A percentile compares a stretch with the other conserved stretches of the same genome.
These are phyloP conservation scores for Penicillium canescens DNA, from an alignment of 495 filamentous ascomycete genomes.

Conservation along the genomic window DNA sequence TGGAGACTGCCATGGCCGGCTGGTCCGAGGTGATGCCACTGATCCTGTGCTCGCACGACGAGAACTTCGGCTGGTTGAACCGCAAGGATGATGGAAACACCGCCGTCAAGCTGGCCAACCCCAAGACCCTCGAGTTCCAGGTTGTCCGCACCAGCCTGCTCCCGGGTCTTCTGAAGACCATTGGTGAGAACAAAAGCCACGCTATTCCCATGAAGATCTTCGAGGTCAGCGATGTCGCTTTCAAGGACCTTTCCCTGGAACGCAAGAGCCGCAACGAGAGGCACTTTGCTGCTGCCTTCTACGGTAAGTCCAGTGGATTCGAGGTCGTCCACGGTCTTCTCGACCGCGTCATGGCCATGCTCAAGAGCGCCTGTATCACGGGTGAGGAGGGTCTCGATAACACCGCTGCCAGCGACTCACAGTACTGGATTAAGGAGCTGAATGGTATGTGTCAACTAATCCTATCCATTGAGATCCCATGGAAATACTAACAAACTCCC, in stretches of 20 bases:
- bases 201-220: conserved; percentile 89
- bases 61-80: conserved; percentile 97
- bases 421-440: conserved; percentile 92
- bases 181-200: conserved; percentile 92
- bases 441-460: conserved; percentile 56
- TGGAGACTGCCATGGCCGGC: conserved; percentile 90
- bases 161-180: conserved; percentile 90
- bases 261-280: conserved; percentile 87
- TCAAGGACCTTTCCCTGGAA: conserved; percentile 79
- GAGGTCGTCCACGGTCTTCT: conserved; percentile 94
- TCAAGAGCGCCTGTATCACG: conserved; percentile 77
- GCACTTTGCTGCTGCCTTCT: conserved; percentile 93
- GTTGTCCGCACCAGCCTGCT: conserved; percentile 88
- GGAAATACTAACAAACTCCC: conserved; percentile 4
- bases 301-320: conserved; percentile 93
- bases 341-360: conserved; percentile 90
- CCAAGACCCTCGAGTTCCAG: conserved; percentile 95
- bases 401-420: conserved; percentile 52
- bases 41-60: conserved; percentile 95
- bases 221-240: conserved; percentile 86
- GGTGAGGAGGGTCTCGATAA: conserved; percentile 69
- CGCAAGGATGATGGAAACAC: conserved; percentile 84
- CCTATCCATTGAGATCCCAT: neutral
- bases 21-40: conserved; percentile 97
- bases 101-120: conserved; percentile 88